Base-by-base conservation (phyloP, 1,284 basidiomycete species). In the Cutaneotrichosporon sp. region DNA sequence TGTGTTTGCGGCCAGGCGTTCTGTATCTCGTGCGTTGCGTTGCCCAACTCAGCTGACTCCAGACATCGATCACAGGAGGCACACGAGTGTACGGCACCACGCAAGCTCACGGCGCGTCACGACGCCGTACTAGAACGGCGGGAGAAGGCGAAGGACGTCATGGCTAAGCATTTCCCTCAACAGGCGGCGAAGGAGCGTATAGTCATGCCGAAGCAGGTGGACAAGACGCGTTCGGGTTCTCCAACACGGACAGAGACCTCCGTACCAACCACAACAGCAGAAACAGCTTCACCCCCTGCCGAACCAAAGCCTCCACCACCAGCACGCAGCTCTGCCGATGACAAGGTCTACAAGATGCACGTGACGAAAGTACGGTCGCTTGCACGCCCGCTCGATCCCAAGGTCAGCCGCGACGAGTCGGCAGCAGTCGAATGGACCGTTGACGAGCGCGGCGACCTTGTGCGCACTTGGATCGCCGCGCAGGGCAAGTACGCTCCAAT, bases 271-370 rank as follows among this genome's bases (percentile, higher is more conserved):
- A 6, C 27, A 29, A 29, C 27, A 29, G 27, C 6, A 29, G 27
- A 6, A 8, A 12, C 34, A 35, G 17, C 33, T 27, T 34, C 9
- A 12, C 35, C 4, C 27, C 27, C 27, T 20, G 12, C 20, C 11
- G 46, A 37, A 17, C 41, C 16, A 9, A 46, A 14, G 19, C n/a
- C 34, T 16, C 19, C 42, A 5, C n/a, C 34, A 5, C 22, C 52
- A n/a, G 7, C 47, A 7, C 22, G 32, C 9, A 4, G 52, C 34
- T 37, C 41, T 27, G 51, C 47, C 9, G 60, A 60, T 22, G 64
- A 62, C 11, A 71, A 67, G 44, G 20, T 70, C 32, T 66, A 60
- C 58, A 68, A 73, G 25, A 42, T 71, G 12, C 67, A 71, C 33
- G 17, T 65, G 11, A 50, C 61, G 27, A 73, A 71, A 51, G 45